Conservation (phyloP, 352 stramenopile species). For the Pythium folliculosum region DNA sequence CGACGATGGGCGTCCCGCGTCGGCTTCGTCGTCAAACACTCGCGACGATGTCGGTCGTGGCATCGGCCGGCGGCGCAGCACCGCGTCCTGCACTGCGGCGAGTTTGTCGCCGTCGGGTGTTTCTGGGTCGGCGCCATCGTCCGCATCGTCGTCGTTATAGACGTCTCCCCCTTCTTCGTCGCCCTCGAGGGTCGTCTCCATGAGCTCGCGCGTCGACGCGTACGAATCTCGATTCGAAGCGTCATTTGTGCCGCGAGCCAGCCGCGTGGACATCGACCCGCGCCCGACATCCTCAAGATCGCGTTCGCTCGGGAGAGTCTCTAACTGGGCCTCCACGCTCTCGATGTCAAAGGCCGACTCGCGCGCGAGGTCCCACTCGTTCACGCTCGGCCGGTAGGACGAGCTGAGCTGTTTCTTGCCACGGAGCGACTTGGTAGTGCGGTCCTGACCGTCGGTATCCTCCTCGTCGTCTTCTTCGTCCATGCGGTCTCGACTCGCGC, state of each 20-base stretch:
- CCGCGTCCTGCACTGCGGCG: constrained; percentile 6
- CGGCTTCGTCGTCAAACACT: constrained; percentile 33
- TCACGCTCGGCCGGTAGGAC: constrained; percentile 5
- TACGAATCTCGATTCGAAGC: constrained; percentile 38
- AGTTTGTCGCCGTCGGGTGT: constrained; percentile 22
- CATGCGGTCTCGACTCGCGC: constrained; percentile 3
- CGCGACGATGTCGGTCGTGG: constrained; percentile 16
- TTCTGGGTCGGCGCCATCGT: constrained; percentile 30
- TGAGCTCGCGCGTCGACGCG: constrained; percentile 24
- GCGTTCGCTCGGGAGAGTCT: neutral
- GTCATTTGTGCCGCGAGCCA: neutral
- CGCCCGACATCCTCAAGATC: neutral
- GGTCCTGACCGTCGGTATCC: constrained; percentile 14
- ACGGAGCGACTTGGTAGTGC: neutral
- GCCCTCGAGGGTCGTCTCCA: neutral
- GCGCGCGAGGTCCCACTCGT: constrained; percentile 15
- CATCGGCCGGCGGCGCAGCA: constrained; percentile 11
- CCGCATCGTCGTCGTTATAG: constrained; percentile 7
- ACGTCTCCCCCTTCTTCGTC: constrained; percentile 8
- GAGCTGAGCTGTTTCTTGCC: neutral
- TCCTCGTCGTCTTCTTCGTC: constrained; percentile 19
- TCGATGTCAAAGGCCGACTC: neutral
- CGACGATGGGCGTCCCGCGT: neutral
- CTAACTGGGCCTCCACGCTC: neutral
- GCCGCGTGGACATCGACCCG: neutral